Percentiles rank a stretch among this genome's conserved stretches.
Evolutionary conservation across 2,329 filamentous ascomycete genomes (phyloP).

Genomic region (Metarhizium humberi): DNA sequence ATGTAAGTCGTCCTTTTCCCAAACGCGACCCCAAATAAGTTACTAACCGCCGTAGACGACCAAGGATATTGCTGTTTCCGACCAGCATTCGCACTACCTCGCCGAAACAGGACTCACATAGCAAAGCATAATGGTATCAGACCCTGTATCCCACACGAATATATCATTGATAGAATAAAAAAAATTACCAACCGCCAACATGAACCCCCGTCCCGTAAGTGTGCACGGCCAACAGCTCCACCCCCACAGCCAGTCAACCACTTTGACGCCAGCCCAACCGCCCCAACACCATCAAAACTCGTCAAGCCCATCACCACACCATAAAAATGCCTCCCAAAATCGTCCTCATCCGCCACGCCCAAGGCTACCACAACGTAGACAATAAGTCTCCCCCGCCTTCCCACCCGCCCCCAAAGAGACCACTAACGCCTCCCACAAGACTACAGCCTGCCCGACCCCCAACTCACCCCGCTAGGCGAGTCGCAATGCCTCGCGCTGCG

Average conservation of each 20-base stretch:
- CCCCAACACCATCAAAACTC: too few relatives aligned
- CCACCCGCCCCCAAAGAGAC: not conserved
- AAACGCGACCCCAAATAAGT: not conserved
- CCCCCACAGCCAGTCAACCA: not conserved
- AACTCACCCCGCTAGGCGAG: slow-evolving; percentile 38
- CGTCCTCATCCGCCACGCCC: slow-evolving; percentile 83
- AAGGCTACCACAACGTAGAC: slow-evolving; percentile 49
- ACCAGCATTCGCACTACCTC: not conserved
- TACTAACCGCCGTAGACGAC: not conserved
- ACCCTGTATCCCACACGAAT: not conserved
- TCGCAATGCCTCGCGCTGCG: slow-evolving; percentile 38
- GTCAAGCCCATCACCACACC: not conserved
- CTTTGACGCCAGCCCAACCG: too few relatives aligned
- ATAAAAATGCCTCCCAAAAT: slow-evolving; percentile 45
- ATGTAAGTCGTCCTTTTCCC: slow-evolving; percentile 4
- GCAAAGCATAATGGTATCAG: not conserved
- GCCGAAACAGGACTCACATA: not conserved
- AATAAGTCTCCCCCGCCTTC: slow-evolving; percentile 30
- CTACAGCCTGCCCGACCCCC: slow-evolving; percentile 39
- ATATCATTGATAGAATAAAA: too few relatives aligned
- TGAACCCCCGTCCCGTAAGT: not conserved
- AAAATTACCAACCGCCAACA: too few relatives aligned
- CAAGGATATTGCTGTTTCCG: slow-evolving; percentile 14
- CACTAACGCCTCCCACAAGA: slow-evolving; percentile 28
- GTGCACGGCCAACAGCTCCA: not conserved